Percentiles rank a stretch among this genome's conserved stretches.
These are phyloP conservation scores for Debaryomyces coudertii DNA, from an alignment of 1,139 yeast genomes.

Conservation along the genomic window DNA sequence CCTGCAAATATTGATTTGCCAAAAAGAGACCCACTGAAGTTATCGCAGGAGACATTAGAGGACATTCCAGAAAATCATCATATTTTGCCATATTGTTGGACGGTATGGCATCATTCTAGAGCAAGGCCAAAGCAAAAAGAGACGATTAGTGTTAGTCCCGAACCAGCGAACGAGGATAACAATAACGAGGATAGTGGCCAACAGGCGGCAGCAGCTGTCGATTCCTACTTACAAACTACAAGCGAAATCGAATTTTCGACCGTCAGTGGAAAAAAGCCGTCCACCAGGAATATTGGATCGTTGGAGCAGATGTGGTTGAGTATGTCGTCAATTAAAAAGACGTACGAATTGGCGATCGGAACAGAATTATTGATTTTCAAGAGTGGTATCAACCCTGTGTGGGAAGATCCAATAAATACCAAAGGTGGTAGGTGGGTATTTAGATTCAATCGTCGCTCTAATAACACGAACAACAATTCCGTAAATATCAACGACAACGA, in stretches of 20 bases:
- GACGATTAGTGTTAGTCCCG: neutral
- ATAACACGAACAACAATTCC: slow-evolving; percentile 16
- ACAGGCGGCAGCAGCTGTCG: slow-evolving; percentile 31
- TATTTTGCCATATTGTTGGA: slow-evolving; percentile 52
- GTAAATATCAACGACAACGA: slow-evolving; percentile 14
- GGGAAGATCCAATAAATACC: slow-evolving; percentile 70
- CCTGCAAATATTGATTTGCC: slow-evolving; percentile 33
- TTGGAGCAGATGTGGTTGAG: slow-evolving; percentile 68
- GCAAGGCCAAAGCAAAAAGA: slow-evolving; percentile 24
- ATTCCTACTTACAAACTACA: slow-evolving; percentile 47
- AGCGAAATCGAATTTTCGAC: slow-evolving; percentile 39
- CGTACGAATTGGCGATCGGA: slow-evolving; percentile 53
- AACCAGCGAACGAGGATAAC: slow-evolving; percentile 17
- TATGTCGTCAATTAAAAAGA: slow-evolving; percentile 48
- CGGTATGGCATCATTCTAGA: slow-evolving; percentile 51
- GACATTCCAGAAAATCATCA: slow-evolving; percentile 38
- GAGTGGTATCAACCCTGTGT: slow-evolving; percentile 66
- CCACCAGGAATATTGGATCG: slow-evolving; percentile 46
- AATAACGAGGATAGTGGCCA: slow-evolving; percentile 13
- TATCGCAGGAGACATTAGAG: slow-evolving; percentile 37
- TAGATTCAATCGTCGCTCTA: slow-evolving; percentile 44
- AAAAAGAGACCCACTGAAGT: slow-evolving; percentile 37
- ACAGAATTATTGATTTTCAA: slow-evolving; percentile 65
- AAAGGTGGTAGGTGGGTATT: slow-evolving; percentile 72
- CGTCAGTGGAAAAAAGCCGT: slow-evolving; percentile 20